A percentile compares a stretch with the other conserved stretches of the same genome.
phyloP scores from a whole-genome alignment of 805 yeast species.

The Ogataea saltuana region DNA sequence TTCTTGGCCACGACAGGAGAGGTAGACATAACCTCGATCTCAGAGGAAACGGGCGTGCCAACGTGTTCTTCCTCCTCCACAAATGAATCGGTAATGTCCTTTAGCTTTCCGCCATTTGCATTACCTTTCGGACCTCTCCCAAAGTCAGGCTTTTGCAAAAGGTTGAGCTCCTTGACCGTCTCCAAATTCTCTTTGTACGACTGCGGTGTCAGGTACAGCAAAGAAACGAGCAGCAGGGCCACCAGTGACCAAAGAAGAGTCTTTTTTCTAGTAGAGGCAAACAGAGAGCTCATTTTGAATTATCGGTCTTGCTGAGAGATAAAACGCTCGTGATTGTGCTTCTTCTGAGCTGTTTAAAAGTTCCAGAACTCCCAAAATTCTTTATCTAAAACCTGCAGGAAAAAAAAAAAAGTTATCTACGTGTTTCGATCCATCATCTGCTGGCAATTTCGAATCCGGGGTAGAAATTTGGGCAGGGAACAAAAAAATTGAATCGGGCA shows the following conservation, averaged over 20 bases:
- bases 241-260: slow-evolving; percentile 8
- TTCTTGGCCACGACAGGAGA: neutral
- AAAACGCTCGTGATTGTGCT: too few relatives aligned
- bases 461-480: too few relatives aligned
- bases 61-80: too few relatives aligned
- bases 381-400: too few relatives aligned
- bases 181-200: slow-evolving; percentile 9
- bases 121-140: slow-evolving; percentile 5
- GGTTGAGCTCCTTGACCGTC: slow-evolving; percentile 5
- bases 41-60: neutral
- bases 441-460: too few relatives aligned
- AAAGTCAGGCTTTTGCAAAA: slow-evolving; percentile 7
- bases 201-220: slow-evolving; percentile 12
- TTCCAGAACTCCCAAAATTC: too few relatives aligned
- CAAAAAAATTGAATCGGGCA: too few relatives aligned
- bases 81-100: neutral
- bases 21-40: neutral
- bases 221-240: slow-evolving; percentile 6
- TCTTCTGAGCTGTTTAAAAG: too few relatives aligned
- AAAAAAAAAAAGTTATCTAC: slow-evolving; percentile 5
- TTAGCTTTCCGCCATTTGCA: neutral
- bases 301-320: neutral
- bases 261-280: slow-evolving; percentile 3
- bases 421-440: too few relatives aligned
- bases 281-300: slow-evolving; percentile 10